These are phyloP conservation scores for Camellia sinensis DNA, from an alignment of 148 eudicot species.

Conservation along the genomic window DNA sequence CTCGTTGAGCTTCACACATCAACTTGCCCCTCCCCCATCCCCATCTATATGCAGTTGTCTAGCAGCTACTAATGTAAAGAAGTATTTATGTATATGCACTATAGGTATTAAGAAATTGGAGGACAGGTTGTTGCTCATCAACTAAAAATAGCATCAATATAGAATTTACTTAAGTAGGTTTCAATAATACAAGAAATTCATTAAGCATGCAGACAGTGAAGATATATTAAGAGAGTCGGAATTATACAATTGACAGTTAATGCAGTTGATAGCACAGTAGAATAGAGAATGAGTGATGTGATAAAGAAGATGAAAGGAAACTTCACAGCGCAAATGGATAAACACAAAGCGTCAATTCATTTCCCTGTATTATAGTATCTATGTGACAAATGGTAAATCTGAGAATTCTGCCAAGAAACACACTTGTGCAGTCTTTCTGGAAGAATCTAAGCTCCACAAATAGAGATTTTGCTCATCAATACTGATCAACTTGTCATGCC, in stretches of 20 bases:
- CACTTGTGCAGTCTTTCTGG: conserved; percentile 94
- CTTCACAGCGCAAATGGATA: not conserved
- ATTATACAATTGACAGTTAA: not conserved
- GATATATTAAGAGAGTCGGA: not conserved
- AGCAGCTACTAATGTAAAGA: no score
- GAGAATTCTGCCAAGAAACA: not conserved
- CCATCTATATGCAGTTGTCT: no score
- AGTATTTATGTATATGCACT: not conserved
- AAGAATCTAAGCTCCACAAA: conserved; percentile 90
- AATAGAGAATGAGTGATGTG: not conserved
- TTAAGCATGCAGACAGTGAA: not conserved
- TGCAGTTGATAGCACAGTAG: not conserved
- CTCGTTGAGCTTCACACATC: no score
- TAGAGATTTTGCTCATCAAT: conserved; percentile 89
- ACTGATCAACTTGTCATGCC: conserved; percentile 83
- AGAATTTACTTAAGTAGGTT: not conserved
- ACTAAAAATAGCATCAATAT: not conserved
- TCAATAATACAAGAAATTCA: not conserved
- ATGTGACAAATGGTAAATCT: not conserved
- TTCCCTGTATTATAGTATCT: not conserved
- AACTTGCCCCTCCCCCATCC: no score
- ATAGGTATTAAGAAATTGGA: not conserved
- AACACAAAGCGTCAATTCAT: not conserved
- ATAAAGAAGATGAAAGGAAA: not conserved
- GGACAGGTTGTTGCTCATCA: not conserved